Evolutionary conservation across 2,329 filamentous ascomycete genomes (phyloP).

Genomic region (Aspergillus quadricinctus): DNA sequence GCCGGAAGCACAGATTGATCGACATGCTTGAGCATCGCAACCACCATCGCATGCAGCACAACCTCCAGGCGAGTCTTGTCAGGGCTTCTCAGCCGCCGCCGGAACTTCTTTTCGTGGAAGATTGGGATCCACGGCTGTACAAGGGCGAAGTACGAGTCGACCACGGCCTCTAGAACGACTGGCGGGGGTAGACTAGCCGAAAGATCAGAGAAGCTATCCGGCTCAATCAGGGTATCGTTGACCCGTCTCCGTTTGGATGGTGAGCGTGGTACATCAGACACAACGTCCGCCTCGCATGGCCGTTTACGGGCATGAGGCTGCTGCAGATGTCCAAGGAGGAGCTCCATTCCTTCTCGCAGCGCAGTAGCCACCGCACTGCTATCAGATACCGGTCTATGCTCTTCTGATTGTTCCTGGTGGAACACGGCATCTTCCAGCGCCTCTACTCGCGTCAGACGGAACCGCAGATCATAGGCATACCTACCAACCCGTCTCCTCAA

Average conservation of each 20-base stretch:
- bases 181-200: conserved; percentile 1
- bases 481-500: conserved; percentile 30
- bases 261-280: neutral
- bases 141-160: conserved; percentile 7
- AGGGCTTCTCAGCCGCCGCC: conserved; percentile 16
- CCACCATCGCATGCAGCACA: conserved; percentile 35
- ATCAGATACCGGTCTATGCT: neutral
- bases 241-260: conserved; percentile 3
- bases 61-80: conserved; percentile 22
- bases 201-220: neutral
- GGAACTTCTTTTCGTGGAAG: conserved; percentile 10
- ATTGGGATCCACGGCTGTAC: conserved; percentile 17
- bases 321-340: conserved; percentile 5
- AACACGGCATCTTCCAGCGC: conserved; percentile 6
- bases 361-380: neutral
- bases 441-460: neutral
- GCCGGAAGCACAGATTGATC: neutral
- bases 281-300: neutral
- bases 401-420: neutral
- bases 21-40: conserved; percentile 36
- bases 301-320: neutral
- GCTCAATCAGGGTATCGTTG: neutral
- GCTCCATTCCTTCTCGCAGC: neutral
- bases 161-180: conserved; percentile 9
- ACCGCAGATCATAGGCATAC: conserved; percentile 8